Percentiles rank a stretch among this genome's conserved stretches.
Conservation (phyloP, 2,329 filamentous ascomycete species). For the Chaetomium strumarium region DNA sequence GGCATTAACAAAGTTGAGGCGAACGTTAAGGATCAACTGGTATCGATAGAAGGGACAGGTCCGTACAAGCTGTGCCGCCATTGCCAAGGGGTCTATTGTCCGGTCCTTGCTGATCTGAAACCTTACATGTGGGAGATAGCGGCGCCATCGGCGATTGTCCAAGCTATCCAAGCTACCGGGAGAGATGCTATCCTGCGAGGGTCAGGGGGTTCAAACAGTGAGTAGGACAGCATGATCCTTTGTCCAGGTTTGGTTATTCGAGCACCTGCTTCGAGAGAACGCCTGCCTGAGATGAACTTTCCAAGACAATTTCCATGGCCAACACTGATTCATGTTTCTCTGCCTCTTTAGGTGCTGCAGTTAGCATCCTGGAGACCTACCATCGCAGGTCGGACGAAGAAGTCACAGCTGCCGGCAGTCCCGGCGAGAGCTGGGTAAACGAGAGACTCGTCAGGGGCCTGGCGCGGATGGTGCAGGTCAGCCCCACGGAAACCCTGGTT, state of each 20-base stretch:
- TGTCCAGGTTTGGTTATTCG: no score
- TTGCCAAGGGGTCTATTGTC: background rate
- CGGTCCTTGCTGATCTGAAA: conserved; percentile 6
- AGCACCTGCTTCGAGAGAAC: no score
- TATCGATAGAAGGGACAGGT: conserved; percentile 80
- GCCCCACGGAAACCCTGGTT: conserved; percentile 69
- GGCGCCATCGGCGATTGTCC: conserved; percentile 81
- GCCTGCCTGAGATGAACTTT: background rate
- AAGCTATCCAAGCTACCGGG: conserved; percentile 82
- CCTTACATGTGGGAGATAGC: conserved; percentile 38
- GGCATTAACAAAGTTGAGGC: conserved; percentile 80
- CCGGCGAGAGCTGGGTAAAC: conserved; percentile 28
- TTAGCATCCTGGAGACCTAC: conserved; percentile 90
- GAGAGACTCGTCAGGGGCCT: conserved; percentile 69
- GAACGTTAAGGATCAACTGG: conserved; percentile 74
- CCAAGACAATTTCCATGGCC: background rate
- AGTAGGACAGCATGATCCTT: no score
- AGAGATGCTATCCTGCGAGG: conserved; percentile 92
- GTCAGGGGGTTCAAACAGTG: conserved; percentile 78
- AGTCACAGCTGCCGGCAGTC: conserved; percentile 33
- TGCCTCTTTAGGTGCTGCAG: conserved; percentile 60
- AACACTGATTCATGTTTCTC: conserved; percentile 6
- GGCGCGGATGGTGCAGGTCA: conserved; percentile 89
- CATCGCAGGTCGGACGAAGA: conserved; percentile 39
- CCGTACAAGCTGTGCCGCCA: conserved; percentile 23